These are phyloP conservation scores for Aspergillus kassunensis DNA, from an alignment of 495 filamentous ascomycete genomes.

Conservation along the genomic window DNA sequence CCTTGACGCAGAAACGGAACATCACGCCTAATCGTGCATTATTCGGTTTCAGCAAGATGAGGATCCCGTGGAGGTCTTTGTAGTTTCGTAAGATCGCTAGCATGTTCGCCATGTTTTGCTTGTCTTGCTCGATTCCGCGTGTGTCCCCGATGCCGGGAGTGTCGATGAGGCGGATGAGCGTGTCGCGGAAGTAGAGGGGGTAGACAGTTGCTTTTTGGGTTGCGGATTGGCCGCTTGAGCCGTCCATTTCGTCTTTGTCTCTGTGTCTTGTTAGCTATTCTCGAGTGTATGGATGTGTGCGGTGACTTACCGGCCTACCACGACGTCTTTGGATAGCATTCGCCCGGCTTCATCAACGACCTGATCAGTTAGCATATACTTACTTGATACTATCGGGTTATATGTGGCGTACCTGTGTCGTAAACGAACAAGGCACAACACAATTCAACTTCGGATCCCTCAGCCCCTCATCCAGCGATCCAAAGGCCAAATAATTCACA, in stretches of 20 bases:
- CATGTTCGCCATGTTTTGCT: slow-evolving; percentile 15
- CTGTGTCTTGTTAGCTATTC: neutral
- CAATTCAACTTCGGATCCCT: slow-evolving; percentile 10
- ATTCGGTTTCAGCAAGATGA: slow-evolving; percentile 13
- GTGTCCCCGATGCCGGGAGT: slow-evolving; percentile 12
- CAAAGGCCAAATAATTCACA: slow-evolving; percentile 10
- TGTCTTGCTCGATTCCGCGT: slow-evolving; percentile 8
- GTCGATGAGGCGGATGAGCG: slow-evolving; percentile 10
- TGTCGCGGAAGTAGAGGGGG: slow-evolving; percentile 11
- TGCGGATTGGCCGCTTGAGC: slow-evolving; percentile 6
- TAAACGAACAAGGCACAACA: slow-evolving; percentile 10
- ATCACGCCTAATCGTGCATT: slow-evolving; percentile 12
- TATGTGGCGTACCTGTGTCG: neutral
- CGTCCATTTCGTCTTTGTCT: slow-evolving; percentile 7
- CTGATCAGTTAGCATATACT: neutral
- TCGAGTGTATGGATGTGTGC: neutral
- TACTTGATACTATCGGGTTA: neutral
- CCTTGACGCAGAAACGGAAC: slow-evolving; percentile 13
- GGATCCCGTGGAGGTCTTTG: slow-evolving; percentile 7
- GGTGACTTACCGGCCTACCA: neutral
- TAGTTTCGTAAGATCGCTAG: slow-evolving; percentile 10
- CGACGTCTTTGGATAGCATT: slow-evolving; percentile 9
- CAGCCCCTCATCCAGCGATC: slow-evolving; percentile 8
- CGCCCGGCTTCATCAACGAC: slow-evolving; percentile 3
- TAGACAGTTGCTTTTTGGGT: slow-evolving; percentile 13